A percentile compares a stretch with the other conserved stretches of the same genome.
These are phyloP conservation scores for Fusarium foetens DNA, from an alignment of 2,329 filamentous ascomycete genomes.

Conservation along the genomic window DNA sequence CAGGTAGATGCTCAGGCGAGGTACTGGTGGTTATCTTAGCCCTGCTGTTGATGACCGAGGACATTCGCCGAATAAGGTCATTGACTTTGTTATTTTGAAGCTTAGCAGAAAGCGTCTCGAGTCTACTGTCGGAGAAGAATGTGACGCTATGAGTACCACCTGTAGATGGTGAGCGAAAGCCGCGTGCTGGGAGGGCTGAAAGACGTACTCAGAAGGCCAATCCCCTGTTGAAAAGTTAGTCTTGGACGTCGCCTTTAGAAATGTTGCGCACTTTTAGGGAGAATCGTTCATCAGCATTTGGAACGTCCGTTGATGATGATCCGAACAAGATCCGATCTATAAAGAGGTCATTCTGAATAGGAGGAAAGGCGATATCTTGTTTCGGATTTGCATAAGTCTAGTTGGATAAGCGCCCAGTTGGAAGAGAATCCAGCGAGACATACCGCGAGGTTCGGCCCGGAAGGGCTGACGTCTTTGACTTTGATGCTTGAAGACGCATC, in stretches of 20 bases:
- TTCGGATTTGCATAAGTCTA: not conserved
- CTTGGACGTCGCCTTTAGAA: accelerated
- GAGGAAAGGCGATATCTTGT: not conserved
- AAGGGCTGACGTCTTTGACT: not conserved
- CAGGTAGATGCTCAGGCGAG: not conserved
- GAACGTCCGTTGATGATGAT: not conserved
- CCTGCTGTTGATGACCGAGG: conserved; percentile 21
- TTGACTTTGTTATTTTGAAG: conserved; percentile 38
- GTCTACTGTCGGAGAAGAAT: conserved; percentile 37
- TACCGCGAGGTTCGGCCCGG: not conserved
- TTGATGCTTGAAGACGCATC: accelerated
- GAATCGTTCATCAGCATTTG: conserved; percentile 9
- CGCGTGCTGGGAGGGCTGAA: not conserved
- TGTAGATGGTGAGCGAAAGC: not conserved
- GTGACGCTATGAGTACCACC: conserved; percentile 37
- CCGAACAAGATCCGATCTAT: conserved; percentile 30
- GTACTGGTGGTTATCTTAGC: conserved; percentile 29
- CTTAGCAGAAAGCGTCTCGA: conserved; percentile 31
- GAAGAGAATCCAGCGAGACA: accelerated
- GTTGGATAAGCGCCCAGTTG: not conserved
- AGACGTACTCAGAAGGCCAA: conserved; percentile 31
- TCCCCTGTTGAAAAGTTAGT: conserved; percentile 16
- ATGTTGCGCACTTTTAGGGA: conserved; percentile 22
- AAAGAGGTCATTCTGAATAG: conserved; percentile 4
- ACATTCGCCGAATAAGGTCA: conserved; percentile 36